Base-by-base conservation (phyloP, 2,329 filamentous ascomycete genomes). In the Trichoderma citrinoviride region DNA sequence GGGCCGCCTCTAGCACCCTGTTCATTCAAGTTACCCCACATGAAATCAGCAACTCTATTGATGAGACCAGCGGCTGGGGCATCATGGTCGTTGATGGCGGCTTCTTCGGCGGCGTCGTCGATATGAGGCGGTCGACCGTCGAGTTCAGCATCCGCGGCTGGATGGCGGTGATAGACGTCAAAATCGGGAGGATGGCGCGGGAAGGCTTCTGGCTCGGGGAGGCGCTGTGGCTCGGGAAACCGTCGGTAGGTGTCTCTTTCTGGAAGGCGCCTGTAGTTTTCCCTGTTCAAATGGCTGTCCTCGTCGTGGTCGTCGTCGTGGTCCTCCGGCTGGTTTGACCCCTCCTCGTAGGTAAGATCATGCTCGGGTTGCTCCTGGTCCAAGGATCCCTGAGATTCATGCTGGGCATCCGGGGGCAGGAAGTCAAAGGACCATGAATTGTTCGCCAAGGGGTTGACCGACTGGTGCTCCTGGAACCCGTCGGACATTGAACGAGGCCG, bases 401-500 rank as follows among this genome's bases (percentile, higher is more conserved):
- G 54, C 4, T 64, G 61, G 43, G 73, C 67, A 12, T 70, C 57
- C 21, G 33, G 8, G 15, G 77, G 74, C 7, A 84, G 67, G 25
- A 75, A 76, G 4, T 79, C 77, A 68, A 88, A 88, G 0, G 81
- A 82, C 87, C 86, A 89, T 68, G 77, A 88, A 67, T 87, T 87
- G 71, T 85, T 85, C 1, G 81, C 85, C 17, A 88, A 72, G 0
- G 83, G 82, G 57, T 86, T 83, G 61, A 82, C 76, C 2, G 74
- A 74, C 8, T 78, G 75, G 4, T 76, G 77, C 6, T 74, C 71
- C 49, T 77, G 78, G 4, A 83, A 83, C 0, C 85, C 85, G 69
- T 88, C 86, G 0, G 86, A 88, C 56, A 81, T 78, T 29, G 86
- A 80, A 49, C 86, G 79, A 19, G 82, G 83, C 43, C 85, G 76